Percentiles rank a stretch among this genome's conserved stretches.
Evolutionary conservation across 2,329 filamentous ascomycete species (phyloP).

Genomic region (Cytospora paraplurivora): DNA sequence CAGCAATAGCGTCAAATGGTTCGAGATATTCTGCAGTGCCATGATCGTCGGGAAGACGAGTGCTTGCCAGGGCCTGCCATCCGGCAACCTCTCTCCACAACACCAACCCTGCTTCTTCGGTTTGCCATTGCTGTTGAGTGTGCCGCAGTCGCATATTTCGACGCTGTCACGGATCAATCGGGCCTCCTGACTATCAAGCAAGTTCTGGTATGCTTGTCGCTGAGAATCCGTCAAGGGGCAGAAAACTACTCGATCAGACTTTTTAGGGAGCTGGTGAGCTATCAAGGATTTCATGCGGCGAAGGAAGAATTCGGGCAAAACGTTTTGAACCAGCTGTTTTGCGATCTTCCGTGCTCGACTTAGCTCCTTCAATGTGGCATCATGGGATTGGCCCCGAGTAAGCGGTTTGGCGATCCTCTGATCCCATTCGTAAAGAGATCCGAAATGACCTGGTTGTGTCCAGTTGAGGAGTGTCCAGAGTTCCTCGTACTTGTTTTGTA

Average conservation of each 20-base stretch:
- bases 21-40: slow-evolving; percentile 83
- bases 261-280: slow-evolving; percentile 88
- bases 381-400: slow-evolving; percentile 86
- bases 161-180: slow-evolving; percentile 67
- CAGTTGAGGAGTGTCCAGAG: slow-evolving; percentile 95
- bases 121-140: slow-evolving; percentile 38
- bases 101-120: slow-evolving; percentile 78
- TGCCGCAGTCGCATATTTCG: slow-evolving; percentile 70
- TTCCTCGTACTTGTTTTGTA: slow-evolving; percentile 97
- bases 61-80: slow-evolving; percentile 69
- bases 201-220: slow-evolving; percentile 77
- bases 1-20: slow-evolving; percentile 87
- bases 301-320: slow-evolving; percentile 87
- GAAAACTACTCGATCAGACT: slow-evolving; percentile 92
- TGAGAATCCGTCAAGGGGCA: slow-evolving; percentile 86
- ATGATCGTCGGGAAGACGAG: slow-evolving; percentile 85
- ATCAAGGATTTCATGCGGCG: slow-evolving; percentile 93
- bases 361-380: slow-evolving; percentile 82
- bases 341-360: slow-evolving; percentile 80
- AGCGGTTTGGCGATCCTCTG: slow-evolving; percentile 76
- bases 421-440: slow-evolving; percentile 72
- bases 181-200: slow-evolving; percentile 73
- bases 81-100: slow-evolving; percentile 63
- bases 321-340: slow-evolving; percentile 79
- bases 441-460: slow-evolving; percentile 81